Conservation (phyloP, 768 basidiomycete genomes). For the Rhizopogon vinicolor region DNA sequence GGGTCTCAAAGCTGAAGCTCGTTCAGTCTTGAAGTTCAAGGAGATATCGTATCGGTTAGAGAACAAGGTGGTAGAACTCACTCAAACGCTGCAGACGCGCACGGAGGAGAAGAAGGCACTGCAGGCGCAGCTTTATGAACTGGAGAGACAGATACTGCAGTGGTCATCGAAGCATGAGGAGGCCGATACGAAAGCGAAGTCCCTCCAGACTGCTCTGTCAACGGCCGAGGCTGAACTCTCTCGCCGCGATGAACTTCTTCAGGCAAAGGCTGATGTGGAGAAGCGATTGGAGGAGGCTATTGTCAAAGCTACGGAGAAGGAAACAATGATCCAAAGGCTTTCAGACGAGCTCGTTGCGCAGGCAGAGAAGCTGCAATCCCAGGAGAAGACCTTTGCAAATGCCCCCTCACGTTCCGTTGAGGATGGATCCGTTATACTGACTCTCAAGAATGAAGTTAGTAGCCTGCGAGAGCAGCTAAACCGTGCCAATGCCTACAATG, state of each 20-base stretch:
- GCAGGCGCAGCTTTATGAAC: constrained; percentile 63
- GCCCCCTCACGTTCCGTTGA: constrained; percentile 68
- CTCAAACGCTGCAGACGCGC: constrained; percentile 86
- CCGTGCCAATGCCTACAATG: constrained; percentile 88
- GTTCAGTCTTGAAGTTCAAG: constrained; percentile 97
- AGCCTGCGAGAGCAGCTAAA: constrained; percentile 93
- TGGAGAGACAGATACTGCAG: constrained; percentile 82
- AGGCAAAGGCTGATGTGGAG: constrained; percentile 76
- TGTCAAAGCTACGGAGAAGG: constrained; percentile 73
- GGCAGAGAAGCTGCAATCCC: constrained; percentile 69
- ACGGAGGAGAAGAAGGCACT: constrained; percentile 89
- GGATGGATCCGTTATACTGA: constrained; percentile 81
- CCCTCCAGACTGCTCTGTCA: constrained; percentile 65
- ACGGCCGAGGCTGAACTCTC: constrained; percentile 66
- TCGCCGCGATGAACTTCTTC: constrained; percentile 70
- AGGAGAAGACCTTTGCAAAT: constrained; percentile 65
- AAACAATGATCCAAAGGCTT: constrained; percentile 76
- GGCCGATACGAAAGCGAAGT: constrained; percentile 66
- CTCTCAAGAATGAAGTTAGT: constrained; percentile 90
- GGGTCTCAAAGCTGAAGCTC: constrained; percentile 82
- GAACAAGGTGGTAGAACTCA: constrained; percentile 99
- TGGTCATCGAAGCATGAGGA: constrained; percentile 91
- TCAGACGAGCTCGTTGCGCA: constrained; percentile 74
- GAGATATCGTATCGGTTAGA: constrained; percentile 97
- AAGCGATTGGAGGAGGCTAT: constrained; percentile 74